Conservation (phyloP, 768 basidiomycete genomes). For the Gloeophyllum trabeum region DNA sequence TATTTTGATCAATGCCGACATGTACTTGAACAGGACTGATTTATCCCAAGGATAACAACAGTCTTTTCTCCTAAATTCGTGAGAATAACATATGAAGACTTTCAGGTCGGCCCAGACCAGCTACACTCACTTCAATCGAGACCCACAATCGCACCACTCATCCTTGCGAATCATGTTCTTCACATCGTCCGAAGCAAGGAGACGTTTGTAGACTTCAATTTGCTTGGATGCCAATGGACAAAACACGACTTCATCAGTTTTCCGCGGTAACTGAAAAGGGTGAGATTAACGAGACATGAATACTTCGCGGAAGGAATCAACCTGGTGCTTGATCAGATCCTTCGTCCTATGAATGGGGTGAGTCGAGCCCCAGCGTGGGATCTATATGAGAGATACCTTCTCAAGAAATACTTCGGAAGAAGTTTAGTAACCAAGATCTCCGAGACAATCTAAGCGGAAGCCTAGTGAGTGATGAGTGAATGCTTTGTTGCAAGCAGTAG, state of each 20-base stretch:
- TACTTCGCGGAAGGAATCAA: slow-evolving; percentile 10
- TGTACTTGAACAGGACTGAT: slow-evolving; percentile 60
- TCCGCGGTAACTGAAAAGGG: slow-evolving; percentile 64
- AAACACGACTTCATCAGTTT: slow-evolving; percentile 87
- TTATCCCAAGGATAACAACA: slow-evolving; percentile 37
- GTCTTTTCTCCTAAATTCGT: slow-evolving; percentile 35
- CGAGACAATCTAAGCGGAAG: slow-evolving; percentile 49
- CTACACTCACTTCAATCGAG: slow-evolving; percentile 38
- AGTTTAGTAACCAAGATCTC: slow-evolving; percentile 37
- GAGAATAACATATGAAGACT: not conserved
- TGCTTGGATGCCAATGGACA: slow-evolving; percentile 77
- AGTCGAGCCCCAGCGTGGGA: too few species aligned
- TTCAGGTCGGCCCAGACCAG: not conserved
- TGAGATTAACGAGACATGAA: not conserved
- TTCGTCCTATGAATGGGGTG: slow-evolving; percentile 43
- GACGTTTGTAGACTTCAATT: slow-evolving; percentile 58
- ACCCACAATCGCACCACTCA: slow-evolving; percentile 64
- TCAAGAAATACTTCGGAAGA: slow-evolving; percentile 73
- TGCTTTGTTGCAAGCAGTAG: not conserved
- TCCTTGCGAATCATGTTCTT: slow-evolving; percentile 66
- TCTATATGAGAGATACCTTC: slow-evolving; percentile 48
- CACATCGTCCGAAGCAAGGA: slow-evolving; percentile 54
- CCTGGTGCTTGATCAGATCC: slow-evolving; percentile 62
- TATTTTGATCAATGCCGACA: slow-evolving; percentile 75
- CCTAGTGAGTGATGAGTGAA: slow-evolving; percentile 21